These are phyloP conservation scores for Solanum ossicruentum DNA, from an alignment of 257 asterid species.

Conservation along the genomic window DNA sequence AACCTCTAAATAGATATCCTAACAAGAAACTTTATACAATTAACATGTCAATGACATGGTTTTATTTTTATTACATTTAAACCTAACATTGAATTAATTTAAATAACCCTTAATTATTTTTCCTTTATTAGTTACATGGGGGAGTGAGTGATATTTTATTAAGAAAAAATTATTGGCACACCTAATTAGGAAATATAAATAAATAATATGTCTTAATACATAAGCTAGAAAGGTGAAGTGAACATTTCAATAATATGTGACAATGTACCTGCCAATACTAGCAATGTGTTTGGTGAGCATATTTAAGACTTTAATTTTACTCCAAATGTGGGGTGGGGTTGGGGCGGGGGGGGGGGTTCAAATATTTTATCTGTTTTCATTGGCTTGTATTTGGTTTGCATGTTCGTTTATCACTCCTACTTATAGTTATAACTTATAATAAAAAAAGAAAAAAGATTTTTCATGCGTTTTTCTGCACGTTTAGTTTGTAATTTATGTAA, in stretches of 20 bases:
- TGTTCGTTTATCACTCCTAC: neutral
- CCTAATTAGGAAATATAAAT: neutral
- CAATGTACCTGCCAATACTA: constrained; percentile 4
- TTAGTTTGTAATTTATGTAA: too few relatives aligned
- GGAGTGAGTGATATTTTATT: neutral
- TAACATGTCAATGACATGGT: neutral
- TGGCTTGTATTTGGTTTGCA: neutral
- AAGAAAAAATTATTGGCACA: neutral
- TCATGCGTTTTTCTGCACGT: too few relatives aligned
- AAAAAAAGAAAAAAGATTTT: neutral
- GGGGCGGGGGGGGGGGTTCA: neutral
- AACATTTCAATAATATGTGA: constrained; percentile 20
- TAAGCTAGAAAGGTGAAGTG: constrained; percentile 53
- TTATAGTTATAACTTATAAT: neutral
- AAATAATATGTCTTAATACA: constrained; percentile 15
- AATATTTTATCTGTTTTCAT: neutral
- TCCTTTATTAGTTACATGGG: neutral
- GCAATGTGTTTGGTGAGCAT: constrained; percentile 39
- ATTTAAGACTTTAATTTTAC: constrained; percentile 21
- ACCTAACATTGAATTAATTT: neutral
- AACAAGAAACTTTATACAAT: neutral
- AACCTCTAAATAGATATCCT: neutral
- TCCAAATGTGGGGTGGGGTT: neutral
- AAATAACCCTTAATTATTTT: neutral
- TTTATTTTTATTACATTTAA: neutral